Base-by-base conservation (phyloP, 208 protist genomes). In the Vickermania spadyakhi region DNA sequence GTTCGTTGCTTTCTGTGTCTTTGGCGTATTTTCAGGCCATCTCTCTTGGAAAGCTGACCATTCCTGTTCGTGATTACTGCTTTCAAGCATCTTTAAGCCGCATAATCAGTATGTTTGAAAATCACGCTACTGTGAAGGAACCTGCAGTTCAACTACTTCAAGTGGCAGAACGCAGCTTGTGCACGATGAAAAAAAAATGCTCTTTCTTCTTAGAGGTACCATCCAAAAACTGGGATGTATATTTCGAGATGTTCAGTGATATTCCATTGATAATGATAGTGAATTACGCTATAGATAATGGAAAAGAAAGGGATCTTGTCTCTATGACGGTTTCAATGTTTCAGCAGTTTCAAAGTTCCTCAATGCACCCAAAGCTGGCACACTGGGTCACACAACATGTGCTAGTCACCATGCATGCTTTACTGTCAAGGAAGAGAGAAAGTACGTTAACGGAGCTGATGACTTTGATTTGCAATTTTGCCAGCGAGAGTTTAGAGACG, bases 101-200 rank as follows among this genome's bases (percentile, higher is more conserved):
- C 23, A 73, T 87, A 23, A 75, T 84, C 56, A 64, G 72, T 11
- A 62, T 72, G 59, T 83, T 85, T 66, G 65, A 75, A 0, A 72
- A 89, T 18, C 78, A 79, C 31, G 11, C 2, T 36, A 72, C 68
- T 53, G 73, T 89, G 60, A 61, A 56, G 28, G 66, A 75, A 56
- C 59, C 73, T 26, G 77, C 82, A 0, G 52, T 60, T 30, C 66
- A 77, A 54, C 75, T 93, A 11, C 56, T 73, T 50, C 52, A 71
- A 7, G 71, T 75, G 0, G 77, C 72, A 11, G 79, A 65, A 31
- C 70, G 58, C 55, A 73, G 72, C 64, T 81, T 70, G 7, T 72
- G 88, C 0, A 86, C 80, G 2, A 56, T 86, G 26, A 45, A 69
- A 29, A 75, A 86, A 42, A 78, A 86, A 64, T 76, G 75, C 28